Evolutionary conservation across 2,329 filamentous ascomycete species (phyloP).

Genomic region (Annulohypoxylon truncatum): DNA sequence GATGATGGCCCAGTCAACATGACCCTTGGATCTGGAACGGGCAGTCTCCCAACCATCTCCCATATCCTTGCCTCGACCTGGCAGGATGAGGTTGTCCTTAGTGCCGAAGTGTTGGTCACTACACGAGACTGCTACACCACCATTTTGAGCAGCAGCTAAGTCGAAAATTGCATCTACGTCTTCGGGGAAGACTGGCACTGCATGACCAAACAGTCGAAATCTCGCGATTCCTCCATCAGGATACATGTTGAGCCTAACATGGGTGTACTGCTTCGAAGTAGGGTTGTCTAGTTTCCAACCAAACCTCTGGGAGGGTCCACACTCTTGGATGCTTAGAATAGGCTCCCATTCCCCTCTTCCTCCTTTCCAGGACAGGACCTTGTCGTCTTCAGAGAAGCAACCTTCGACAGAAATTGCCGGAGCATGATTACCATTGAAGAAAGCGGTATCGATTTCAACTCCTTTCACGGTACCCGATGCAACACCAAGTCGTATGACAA

Average conservation of each 20-base stretch:
- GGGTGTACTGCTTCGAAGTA: slow-evolving; percentile 77
- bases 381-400: slow-evolving; percentile 73
- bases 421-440: slow-evolving; percentile 85
- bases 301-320: slow-evolving; percentile 78
- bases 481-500: slow-evolving; percentile 73
- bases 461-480: slow-evolving; percentile 78
- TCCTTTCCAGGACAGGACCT: slow-evolving; percentile 72
- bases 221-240: slow-evolving; percentile 86
- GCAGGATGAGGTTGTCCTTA: slow-evolving; percentile 82
- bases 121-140: slow-evolving; percentile 79
- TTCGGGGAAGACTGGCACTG: slow-evolving; percentile 79
- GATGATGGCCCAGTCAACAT: slow-evolving; percentile 85
- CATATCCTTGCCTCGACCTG: slow-evolving; percentile 85
- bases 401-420: slow-evolving; percentile 83
- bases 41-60: slow-evolving; percentile 90
- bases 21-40: slow-evolving; percentile 75
- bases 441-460: slow-evolving; percentile 83
- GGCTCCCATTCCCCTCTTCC: slow-evolving; percentile 74
- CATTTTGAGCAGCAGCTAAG: slow-evolving; percentile 81
- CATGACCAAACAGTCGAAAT: slow-evolving; percentile 81
- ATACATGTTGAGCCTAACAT: slow-evolving; percentile 86
- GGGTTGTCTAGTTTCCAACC: slow-evolving; percentile 74
- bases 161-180: slow-evolving; percentile 75
- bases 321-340: slow-evolving; percentile 75
- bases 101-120: slow-evolving; percentile 88